Conservation (phyloP, 2,329 filamentous ascomycete species). For the Apiospora koreana region DNA sequence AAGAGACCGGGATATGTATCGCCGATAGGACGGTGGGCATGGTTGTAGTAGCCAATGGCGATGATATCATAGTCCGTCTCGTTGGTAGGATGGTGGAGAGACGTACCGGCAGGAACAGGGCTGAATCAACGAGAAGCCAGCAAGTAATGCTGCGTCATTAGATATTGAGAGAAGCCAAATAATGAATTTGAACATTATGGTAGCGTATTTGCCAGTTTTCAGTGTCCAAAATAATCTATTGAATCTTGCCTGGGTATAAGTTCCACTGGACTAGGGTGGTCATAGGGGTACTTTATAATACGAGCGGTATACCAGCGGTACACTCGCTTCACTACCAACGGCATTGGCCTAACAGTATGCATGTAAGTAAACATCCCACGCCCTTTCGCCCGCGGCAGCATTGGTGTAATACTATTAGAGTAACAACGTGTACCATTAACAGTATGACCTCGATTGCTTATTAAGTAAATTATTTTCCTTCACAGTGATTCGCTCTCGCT, state of each 20-base stretch:
- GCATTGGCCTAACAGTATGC: too few relatives aligned
- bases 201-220: background rate
- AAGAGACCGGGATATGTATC: slow-evolving; percentile 51
- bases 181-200: background rate
- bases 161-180: background rate
- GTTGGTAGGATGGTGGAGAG: background rate
- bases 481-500: slow-evolving; percentile 52
- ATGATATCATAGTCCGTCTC: background rate
- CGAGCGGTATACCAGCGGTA: too few relatives aligned
- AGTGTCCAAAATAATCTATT: background rate
- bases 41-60: slow-evolving; percentile 44
- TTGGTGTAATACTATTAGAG: too few relatives aligned
- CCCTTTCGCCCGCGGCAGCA: too few relatives aligned
- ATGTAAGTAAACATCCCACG: too few relatives aligned
- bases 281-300: too few relatives aligned
- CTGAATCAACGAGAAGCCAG: background rate
- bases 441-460: too few relatives aligned
- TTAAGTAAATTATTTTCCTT: background rate
- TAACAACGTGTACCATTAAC: too few relatives aligned
- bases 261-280: too few relatives aligned
- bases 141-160: background rate
- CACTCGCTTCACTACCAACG: too few relatives aligned
- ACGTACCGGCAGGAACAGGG: background rate
- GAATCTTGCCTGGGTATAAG: too few relatives aligned
- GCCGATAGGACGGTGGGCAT: slow-evolving; percentile 39